A percentile compares a stretch with the other conserved stretches of the same genome.
These are phyloP conservation scores for Nothophoma quercina DNA, from an alignment of 2,329 filamentous ascomycete species.

Conservation along the genomic window DNA sequence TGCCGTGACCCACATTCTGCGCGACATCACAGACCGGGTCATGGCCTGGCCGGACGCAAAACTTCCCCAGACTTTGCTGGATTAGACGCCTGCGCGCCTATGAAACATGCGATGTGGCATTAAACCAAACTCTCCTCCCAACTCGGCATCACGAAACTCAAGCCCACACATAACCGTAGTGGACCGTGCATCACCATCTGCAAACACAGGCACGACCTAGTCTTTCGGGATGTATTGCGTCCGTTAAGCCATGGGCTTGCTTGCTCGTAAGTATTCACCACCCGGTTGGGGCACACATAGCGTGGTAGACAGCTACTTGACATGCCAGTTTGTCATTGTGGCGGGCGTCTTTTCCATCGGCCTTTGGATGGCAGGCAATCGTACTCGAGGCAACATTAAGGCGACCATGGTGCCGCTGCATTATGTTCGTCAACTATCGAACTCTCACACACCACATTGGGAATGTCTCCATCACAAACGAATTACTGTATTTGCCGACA, in stretches of 20 bases:
- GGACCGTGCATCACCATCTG: slow-evolving; percentile 24
- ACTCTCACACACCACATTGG: background rate
- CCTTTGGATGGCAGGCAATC: too few species aligned
- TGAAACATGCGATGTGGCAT: slow-evolving; percentile 46
- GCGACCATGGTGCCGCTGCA: too few species aligned
- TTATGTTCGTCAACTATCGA: background rate
- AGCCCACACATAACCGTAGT: slow-evolving; percentile 20
- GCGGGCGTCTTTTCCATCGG: background rate
- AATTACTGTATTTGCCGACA: slow-evolving; percentile 10
- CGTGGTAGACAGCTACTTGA: background rate
- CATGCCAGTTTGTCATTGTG: background rate
- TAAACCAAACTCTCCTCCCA: slow-evolving; percentile 30
- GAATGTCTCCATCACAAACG: background rate
- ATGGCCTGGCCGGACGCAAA: slow-evolving; percentile 25
- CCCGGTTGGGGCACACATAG: background rate
- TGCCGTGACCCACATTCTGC: slow-evolving; percentile 13
- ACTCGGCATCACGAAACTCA: slow-evolving; percentile 32
- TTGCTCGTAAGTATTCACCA: slow-evolving; percentile 1
- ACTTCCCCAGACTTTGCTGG: slow-evolving; percentile 24
- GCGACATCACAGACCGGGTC: slow-evolving; percentile 31
- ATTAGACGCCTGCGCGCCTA: slow-evolving; percentile 13
- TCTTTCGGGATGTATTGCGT: slow-evolving; percentile 3
- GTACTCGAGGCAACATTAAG: too few species aligned
- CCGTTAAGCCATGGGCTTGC: slow-evolving; percentile 8
- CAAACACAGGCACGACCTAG: slow-evolving; percentile 21